Evolutionary conservation across 1,284 basidiomycete genomes (phyloP).

Genomic region (Microbotryum scabiosae): DNA sequence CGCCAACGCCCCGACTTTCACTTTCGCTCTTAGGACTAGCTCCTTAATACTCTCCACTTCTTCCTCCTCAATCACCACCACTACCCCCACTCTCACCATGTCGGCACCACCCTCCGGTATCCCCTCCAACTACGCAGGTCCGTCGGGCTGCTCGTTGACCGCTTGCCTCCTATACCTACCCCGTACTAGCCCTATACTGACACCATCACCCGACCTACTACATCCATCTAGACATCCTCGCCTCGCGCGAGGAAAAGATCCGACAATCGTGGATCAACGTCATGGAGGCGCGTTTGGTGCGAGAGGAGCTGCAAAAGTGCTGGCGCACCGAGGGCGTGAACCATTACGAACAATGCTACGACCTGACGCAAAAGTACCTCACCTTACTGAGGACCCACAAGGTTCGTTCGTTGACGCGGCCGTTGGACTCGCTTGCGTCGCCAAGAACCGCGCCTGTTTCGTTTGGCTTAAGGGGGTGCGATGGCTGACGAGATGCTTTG

Average conservation of each 20-base stretch:
- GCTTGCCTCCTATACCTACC: neutral
- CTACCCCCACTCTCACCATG: neutral
- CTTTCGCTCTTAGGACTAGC: neutral
- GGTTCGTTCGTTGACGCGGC: conserved; percentile 30
- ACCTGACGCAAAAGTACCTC: conserved; percentile 75
- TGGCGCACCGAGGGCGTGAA: conserved; percentile 78
- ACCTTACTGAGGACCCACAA: conserved; percentile 73
- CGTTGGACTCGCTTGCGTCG: neutral
- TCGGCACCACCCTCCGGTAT: conserved; percentile 20
- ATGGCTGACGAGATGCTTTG: neutral
- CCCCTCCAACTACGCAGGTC: conserved; percentile 26
- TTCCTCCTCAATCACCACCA: neutral
- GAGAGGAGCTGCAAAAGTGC: conserved; percentile 84
- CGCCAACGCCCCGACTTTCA: no score
- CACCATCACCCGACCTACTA: neutral
- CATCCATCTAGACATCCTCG: conserved; percentile 40
- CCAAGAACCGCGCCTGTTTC: neutral
- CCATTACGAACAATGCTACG: conserved; percentile 78
- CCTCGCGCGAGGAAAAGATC: conserved; percentile 65
- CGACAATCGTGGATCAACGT: conserved; percentile 89
- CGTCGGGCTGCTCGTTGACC: neutral
- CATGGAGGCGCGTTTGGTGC: conserved; percentile 86
- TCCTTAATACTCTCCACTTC: neutral
- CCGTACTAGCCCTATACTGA: neutral
- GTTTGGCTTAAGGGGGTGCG: no score